Evolutionary conservation across 352 stramenopile genomes (phyloP), one percentile per base, ranked within the genome.

Genomic region (Blastocystis sp.): DNA sequence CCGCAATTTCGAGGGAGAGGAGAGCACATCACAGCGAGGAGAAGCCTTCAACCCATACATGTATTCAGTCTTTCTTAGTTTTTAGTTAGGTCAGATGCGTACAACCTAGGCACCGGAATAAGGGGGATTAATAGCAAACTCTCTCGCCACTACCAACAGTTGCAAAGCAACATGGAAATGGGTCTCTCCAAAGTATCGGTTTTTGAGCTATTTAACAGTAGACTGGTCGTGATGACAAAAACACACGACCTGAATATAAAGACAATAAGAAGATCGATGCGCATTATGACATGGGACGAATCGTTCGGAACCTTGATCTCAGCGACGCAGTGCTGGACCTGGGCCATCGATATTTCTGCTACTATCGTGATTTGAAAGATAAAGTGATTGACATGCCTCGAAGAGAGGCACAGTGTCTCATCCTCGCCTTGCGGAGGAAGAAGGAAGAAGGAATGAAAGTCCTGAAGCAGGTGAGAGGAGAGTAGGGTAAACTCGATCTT

Each of bases 321-420:
- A 85, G 26, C 1, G 73, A 85, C 34, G 73, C 73, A 8, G 53
- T 85, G 6, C n/a, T 85, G 47, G 73, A 85, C 41, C 47, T 85
- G 56, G 73, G n/a, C 1, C 73, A 85, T 68, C 73, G 45, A 9
- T 85, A 68, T 45, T 85, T 85, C 53, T 85, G 73, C 24, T 54
- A 66, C 9, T 85, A 85, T 68, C 73, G 73, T 69, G 73, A 85
- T 34, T 34, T 56, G 16, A 47, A 43, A 8, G 54, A 85, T 24
- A 85, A 85, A 30, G 73, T 85, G 73, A 68, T 66, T n/a, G 54
- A 85, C 37, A 85, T 85, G 73, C 73, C 73, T 26, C 30, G 34
- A n/a, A 50, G 73, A 26, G 73, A 66, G 20, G 73, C 55, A n/a
- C 73, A 85, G 56, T 85, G 73, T 68, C 50, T 85, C n/a, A 85